Conservation (phyloP, 495 filamentous ascomycete genomes). For the Tuber calosporum region DNA sequence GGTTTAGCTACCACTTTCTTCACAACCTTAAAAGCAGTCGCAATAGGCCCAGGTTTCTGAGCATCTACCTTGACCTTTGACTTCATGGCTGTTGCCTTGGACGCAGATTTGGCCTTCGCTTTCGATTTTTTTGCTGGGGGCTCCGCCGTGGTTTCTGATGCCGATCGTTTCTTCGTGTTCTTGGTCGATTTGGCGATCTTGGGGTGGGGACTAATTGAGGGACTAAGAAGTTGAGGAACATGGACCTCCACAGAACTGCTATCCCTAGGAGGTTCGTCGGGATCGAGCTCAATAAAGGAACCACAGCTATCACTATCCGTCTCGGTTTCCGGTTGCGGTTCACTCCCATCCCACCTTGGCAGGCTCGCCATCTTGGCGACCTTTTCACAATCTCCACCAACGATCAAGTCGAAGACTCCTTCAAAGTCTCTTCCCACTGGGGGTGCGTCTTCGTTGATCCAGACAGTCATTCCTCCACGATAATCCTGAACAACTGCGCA, state of each 20-base stretch:
- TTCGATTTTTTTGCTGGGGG: conserved; percentile 23
- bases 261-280: conserved; percentile 18
- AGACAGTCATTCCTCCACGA: conserved; percentile 83
- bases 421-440: conserved; percentile 78
- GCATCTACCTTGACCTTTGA: conserved; percentile 20
- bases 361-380: conserved; percentile 69
- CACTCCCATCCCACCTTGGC: conserved; percentile 61
- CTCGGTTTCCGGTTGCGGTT: conserved; percentile 23
- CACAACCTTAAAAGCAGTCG: conserved; percentile 27
- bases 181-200: conserved; percentile 16
- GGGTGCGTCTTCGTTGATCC: conserved; percentile 82
- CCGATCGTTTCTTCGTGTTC: conserved; percentile 23
- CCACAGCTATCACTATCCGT: conserved; percentile 36
- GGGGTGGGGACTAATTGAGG: conserved; percentile 32
- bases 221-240: conserved; percentile 31
- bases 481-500: conserved; percentile 69
- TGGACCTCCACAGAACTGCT: conserved; percentile 30
- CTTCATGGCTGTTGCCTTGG: not conserved
- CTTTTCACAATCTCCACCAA: conserved; percentile 79
- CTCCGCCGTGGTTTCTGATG: conserved; percentile 20
- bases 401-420: conserved; percentile 83
- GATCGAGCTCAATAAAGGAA: conserved; percentile 35
- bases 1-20: conserved; percentile 17
- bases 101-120: conserved; percentile 11
- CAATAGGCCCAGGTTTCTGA: conserved; percentile 27